phyloP scores from a whole-genome alignment of 768 basidiomycete genomes.

The Trametes gibbosa region DNA sequence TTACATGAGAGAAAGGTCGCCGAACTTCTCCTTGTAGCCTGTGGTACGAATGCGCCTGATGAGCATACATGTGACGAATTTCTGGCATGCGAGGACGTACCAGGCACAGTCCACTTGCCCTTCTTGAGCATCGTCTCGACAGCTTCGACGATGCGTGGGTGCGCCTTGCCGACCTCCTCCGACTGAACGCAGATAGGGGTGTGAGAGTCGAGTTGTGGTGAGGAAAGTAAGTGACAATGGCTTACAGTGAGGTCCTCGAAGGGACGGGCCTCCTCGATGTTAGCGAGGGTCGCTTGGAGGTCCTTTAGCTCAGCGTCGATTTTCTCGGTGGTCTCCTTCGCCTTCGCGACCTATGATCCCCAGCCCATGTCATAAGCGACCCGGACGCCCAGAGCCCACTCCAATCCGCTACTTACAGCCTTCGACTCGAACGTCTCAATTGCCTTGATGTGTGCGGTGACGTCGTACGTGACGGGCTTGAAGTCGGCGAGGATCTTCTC shows the following conservation, averaged over 20 bases:
- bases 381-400: background rate
- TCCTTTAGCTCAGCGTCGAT: conserved; percentile 89
- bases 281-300: conserved; percentile 88
- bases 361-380: background rate
- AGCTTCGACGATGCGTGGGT: conserved; percentile 87
- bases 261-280: conserved; percentile 96
- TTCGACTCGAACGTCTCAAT: conserved; percentile 96
- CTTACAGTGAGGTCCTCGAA: conserved; percentile 92
- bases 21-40: conserved; percentile 97
- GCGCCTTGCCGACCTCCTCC: conserved; percentile 86
- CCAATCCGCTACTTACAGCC: conserved; percentile 61
- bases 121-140: conserved; percentile 96
- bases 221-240: conserved; percentile 28
- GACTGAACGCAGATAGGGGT: conserved; percentile 42
- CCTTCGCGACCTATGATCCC: conserved; percentile 69
- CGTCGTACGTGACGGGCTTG: conserved; percentile 95
- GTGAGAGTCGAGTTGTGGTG: too few species aligned
- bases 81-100: conserved; percentile 38
- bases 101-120: conserved; percentile 98
- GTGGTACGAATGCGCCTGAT: conserved; percentile 3
- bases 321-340: conserved; percentile 85
- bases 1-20: conserved; percentile 91
- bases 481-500: conserved; percentile 87
- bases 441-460: conserved; percentile 83
- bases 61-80: background rate